Evolutionary conservation across 768 basidiomycete species (phyloP).

Genomic region (Austroboletus eburneus): DNA sequence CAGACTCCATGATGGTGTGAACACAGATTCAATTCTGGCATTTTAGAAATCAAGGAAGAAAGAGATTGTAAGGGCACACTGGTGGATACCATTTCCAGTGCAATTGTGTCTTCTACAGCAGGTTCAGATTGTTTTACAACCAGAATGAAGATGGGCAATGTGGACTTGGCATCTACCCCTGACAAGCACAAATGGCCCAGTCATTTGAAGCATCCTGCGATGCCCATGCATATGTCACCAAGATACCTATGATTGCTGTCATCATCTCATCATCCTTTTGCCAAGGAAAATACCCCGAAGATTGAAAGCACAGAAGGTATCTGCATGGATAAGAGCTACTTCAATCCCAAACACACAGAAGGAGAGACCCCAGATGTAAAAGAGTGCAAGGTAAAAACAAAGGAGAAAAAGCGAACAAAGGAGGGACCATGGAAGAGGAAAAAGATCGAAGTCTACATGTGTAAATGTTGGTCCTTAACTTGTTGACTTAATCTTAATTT

Average conservation of each 20-base stretch:
- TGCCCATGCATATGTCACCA: constrained; percentile 15
- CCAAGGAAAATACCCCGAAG: constrained; percentile 6
- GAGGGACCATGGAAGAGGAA: too few relatives aligned
- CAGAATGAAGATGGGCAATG: neutral
- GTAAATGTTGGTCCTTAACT: constrained; percentile 23
- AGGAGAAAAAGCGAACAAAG: constrained; percentile 41
- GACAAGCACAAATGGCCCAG: constrained; percentile 32
- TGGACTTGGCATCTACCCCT: neutral
- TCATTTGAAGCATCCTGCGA: constrained; percentile 39
- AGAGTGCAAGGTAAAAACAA: constrained; percentile 29
- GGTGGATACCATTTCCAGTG: constrained; percentile 13
- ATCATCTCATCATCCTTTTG: constrained; percentile 4
- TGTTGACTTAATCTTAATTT: neutral
- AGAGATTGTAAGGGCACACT: constrained; percentile 8
- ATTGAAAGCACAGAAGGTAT: constrained; percentile 14
- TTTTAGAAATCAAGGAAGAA: constrained; percentile 1
- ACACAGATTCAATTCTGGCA: constrained; percentile 11
- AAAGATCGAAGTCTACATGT: constrained; percentile 73
- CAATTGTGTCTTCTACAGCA: constrained; percentile 12
- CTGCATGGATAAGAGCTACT: constrained; percentile 23
- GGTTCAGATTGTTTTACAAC: constrained; percentile 2
- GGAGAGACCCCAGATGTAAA: constrained; percentile 18
- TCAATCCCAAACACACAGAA: constrained; percentile 28
- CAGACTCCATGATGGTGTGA: constrained; percentile 10
- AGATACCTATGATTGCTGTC: constrained; percentile 12